phyloP scores from a whole-genome alignment of 2,329 filamentous ascomycete genomes.

The Rasamsonia emersonii region DNA sequence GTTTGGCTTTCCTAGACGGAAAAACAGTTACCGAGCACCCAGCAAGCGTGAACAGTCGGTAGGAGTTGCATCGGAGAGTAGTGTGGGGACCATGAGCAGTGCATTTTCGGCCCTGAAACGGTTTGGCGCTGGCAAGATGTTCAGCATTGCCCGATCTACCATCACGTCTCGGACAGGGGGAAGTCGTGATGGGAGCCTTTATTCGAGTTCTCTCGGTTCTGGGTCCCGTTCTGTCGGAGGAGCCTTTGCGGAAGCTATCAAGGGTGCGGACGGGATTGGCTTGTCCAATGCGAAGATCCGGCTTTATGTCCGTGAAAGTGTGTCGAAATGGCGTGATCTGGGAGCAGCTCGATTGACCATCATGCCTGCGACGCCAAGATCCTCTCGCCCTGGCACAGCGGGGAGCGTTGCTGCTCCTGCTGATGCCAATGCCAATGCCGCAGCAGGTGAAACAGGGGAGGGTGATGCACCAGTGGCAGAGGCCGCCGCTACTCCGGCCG shows the following conservation, averaged over 20 bases:
- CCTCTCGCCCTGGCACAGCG: constrained; percentile 24
- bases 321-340: constrained; percentile 83
- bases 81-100: constrained; percentile 65
- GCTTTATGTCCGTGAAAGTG: constrained; percentile 67
- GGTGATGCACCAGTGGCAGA: constrained; percentile 5
- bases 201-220: constrained; percentile 47
- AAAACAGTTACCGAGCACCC: constrained; percentile 50
- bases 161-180: constrained; percentile 51
- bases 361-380: constrained; percentile 46
- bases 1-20: constrained; percentile 44
- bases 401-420: constrained; percentile 43
- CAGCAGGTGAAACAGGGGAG: constrained; percentile 1
- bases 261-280: constrained; percentile 55
- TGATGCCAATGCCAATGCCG: constrained; percentile 14
- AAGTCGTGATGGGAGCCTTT: constrained; percentile 49
- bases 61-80: constrained; percentile 61
- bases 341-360: constrained; percentile 79
- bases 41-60: constrained; percentile 47
- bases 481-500: constrained; percentile 12
- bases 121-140: constrained; percentile 64
- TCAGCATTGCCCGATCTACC: constrained; percentile 75
- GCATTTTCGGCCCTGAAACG: constrained; percentile 71
- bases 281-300: constrained; percentile 68
- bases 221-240: constrained; percentile 43
- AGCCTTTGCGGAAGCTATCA: constrained; percentile 38